A percentile compares a stretch with the other conserved stretches of the same genome.
Conservation (phyloP, 768 basidiomycete genomes). For the Pulveroboletus sp. region DNA sequence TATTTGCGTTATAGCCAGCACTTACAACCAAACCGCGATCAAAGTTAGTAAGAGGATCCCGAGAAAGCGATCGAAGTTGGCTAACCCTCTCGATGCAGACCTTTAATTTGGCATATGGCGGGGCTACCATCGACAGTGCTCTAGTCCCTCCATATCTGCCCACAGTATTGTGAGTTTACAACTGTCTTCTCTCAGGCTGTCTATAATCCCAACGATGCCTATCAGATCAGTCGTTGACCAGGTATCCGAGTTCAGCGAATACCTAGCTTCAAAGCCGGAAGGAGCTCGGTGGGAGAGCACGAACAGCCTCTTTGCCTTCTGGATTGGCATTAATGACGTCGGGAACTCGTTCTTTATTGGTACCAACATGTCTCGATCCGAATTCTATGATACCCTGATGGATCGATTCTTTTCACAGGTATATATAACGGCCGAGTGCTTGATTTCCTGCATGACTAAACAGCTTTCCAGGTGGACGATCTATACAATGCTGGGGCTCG, state of each 20-base stretch:
- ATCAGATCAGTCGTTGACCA: slow-evolving; percentile 44
- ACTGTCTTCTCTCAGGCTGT: not conserved
- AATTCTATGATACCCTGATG: slow-evolving; percentile 27
- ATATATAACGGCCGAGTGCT: not conserved
- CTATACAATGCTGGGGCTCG: slow-evolving; percentile 46
- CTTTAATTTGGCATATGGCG: slow-evolving; percentile 67
- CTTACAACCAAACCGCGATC: slow-evolving; percentile 54
- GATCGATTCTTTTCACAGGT: slow-evolving; percentile 30
- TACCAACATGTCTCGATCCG: slow-evolving; percentile 19
- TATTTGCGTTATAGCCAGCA: slow-evolving; percentile 34
- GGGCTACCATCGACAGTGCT: slow-evolving; percentile 59
- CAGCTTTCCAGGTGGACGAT: slow-evolving; percentile 11
- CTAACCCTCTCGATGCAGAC: slow-evolving; percentile 33
- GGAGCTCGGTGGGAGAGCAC: slow-evolving; percentile 53
- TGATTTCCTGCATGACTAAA: not conserved
- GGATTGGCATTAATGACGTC: slow-evolving; percentile 73
- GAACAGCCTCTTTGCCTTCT: slow-evolving; percentile 63
- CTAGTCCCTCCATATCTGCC: slow-evolving; percentile 54
- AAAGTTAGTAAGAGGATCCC: slow-evolving; percentile 32
- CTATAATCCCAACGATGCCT: not conserved
- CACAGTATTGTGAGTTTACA: slow-evolving; percentile 46
- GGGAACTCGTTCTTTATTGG: slow-evolving; percentile 19
- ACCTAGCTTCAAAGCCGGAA: slow-evolving; percentile 46
- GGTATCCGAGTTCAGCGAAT: slow-evolving; percentile 53
- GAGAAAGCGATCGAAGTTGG: not conserved